phyloP scores from a whole-genome alignment of 2,329 filamentous ascomycete genomes.

The Phoma herbarum region DNA sequence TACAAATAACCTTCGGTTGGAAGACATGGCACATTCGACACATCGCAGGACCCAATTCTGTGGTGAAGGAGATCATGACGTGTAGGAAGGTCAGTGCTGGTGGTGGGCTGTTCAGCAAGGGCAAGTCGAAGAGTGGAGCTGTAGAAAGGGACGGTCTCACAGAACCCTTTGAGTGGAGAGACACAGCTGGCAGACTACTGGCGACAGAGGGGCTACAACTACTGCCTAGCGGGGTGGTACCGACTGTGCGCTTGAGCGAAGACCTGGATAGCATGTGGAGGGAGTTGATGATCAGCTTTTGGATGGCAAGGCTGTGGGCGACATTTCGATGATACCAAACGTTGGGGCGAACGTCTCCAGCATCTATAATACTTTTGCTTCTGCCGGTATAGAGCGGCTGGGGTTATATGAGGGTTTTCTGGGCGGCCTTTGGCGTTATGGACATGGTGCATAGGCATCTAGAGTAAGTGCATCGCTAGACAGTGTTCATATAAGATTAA shows the following conservation, averaged over 20 bases:
- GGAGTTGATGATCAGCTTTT: constrained; percentile 29
- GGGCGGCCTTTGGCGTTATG: background rate
- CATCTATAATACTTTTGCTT: background rate
- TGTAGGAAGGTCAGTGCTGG: constrained; percentile 25
- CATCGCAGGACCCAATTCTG: constrained; percentile 16
- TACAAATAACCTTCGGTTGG: constrained; percentile 25
- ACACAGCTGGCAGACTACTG: constrained; percentile 24
- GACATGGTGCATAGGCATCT: background rate
- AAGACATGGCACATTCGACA: constrained; percentile 29
- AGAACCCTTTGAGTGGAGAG: constrained; percentile 28
- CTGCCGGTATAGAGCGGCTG: background rate
- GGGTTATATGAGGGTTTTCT: background rate
- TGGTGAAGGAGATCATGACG: constrained; percentile 24
- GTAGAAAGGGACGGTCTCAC: constrained; percentile 17
- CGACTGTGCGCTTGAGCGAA: constrained; percentile 24
- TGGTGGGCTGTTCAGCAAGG: constrained; percentile 18
- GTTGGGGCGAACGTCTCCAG: background rate
- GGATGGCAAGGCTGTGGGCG: constrained; percentile 25
- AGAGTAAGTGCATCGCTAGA: background rate
- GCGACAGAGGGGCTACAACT: constrained; percentile 28
- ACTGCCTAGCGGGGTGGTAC: constrained; percentile 20
- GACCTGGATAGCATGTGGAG: constrained; percentile 33
- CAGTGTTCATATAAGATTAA: background rate
- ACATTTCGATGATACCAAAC: constrained; percentile 14
- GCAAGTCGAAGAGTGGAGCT: constrained; percentile 14